Evolutionary conservation across 176 grass and related monocot species (phyloP).

Genomic region (Leersia perrieri): DNA sequence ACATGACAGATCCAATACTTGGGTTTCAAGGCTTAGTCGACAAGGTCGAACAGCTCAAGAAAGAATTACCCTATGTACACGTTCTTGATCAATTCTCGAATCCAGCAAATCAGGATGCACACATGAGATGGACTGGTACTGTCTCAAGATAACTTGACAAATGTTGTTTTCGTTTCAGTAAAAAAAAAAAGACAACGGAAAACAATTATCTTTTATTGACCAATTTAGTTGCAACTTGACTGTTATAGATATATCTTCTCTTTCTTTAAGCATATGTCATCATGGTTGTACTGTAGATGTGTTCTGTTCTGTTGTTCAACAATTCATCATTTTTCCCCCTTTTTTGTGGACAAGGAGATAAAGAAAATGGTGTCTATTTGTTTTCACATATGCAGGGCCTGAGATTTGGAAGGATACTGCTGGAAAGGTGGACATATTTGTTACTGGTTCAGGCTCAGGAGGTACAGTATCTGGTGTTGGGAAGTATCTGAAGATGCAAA

Average conservation of each 20-base stretch:
- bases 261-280: background rate
- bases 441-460: conserved; percentile 58
- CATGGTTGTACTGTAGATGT: background rate
- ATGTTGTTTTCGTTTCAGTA: background rate
- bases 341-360: background rate
- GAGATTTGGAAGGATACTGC: conserved; percentile 74
- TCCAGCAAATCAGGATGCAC: conserved; percentile 66
- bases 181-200: background rate
- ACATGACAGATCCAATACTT: conserved; percentile 56
- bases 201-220: no score
- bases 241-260: background rate
- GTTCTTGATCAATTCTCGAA: conserved; percentile 65
- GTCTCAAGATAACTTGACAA: background rate
- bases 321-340: background rate
- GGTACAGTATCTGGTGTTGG: conserved; percentile 63
- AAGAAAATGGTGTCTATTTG: background rate
- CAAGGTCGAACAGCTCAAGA: conserved; percentile 59
- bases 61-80: conserved; percentile 54
- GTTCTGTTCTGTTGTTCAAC: no score
- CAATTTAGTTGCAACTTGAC: no score
- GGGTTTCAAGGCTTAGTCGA: conserved; percentile 43
- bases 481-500: conserved; percentile 78
- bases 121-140: conserved; percentile 62
- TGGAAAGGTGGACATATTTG: conserved; percentile 58
- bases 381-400: conserved; percentile 35